Evolutionary conservation across 1,139 yeast species (phyloP), one percentile per base, ranked within the genome.

Genomic region (Arxiozyma slooffiae): DNA sequence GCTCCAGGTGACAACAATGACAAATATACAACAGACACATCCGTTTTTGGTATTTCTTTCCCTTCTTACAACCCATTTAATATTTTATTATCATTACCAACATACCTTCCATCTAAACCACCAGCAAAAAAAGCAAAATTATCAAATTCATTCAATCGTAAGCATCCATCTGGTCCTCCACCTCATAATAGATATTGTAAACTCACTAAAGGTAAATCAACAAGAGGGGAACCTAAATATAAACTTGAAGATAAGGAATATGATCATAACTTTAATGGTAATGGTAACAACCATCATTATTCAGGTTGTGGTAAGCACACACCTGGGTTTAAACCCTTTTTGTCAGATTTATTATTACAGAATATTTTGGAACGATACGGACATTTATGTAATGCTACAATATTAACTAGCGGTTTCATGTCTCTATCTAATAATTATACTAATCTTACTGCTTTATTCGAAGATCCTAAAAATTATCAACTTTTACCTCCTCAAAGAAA

Each of bases 391-490:
- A 38, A 47, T n/a, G 57, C 55, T 7, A 48, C 52, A 39, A 39
- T 55, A 7, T 24, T 59, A 17, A 53, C 51, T 20, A 55, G 55
- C 46, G 62, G 62, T 0, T 51, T 49, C 38, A 36, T 58, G 18
- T 48, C 49, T 18, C 30, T 54, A 21, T 30, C 22, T 7, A 39
- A 47, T 23, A 17, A 24, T 16, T 4, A 5, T 8, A 16, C 21
- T 3, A 16, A 18, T 11, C 24, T 11, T 18, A 34, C 21, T 3
- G 21, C 48, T 34, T 8, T 46, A 4, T 14, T 39, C 24, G 46
- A 41, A 22, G 55, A 56, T 40, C 41, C 43, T 18, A 50, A 60
- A 0, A 44, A 30, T 30, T 4, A 9, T 30, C 36, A 30, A 30
- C 36, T 14, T 4, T 30, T 30, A 3, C 16, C 36, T 1, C 7